These are phyloP conservation scores for Starmerella bombi DNA, from an alignment of 805 yeast genomes.

Conservation along the genomic window DNA sequence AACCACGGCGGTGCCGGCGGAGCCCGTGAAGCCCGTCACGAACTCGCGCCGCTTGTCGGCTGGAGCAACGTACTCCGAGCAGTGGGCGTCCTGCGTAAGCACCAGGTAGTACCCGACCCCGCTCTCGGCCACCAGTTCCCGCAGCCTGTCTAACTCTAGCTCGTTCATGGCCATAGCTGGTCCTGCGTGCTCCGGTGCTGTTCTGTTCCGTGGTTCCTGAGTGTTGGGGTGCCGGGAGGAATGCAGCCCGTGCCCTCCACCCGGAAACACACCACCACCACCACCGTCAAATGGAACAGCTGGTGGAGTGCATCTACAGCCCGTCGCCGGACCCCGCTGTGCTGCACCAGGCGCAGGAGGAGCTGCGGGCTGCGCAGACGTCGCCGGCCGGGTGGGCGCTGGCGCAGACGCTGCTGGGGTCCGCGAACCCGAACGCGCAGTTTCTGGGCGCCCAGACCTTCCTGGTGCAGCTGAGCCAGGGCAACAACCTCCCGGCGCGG, in stretches of 20 bases:
- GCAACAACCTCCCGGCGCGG: constrained; percentile 4
- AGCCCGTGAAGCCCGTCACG: constrained; percentile 78
- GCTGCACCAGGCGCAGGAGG: constrained; percentile 32
- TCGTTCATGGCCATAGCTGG: neutral
- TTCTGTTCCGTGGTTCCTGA: too few relatives aligned
- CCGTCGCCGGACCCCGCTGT: constrained; percentile 11
- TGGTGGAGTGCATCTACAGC: constrained; percentile 15
- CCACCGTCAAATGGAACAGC: constrained; percentile 5
- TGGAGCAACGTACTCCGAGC: constrained; percentile 72
- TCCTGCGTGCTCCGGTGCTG: too few relatives aligned
- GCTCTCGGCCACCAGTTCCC: constrained; percentile 39
- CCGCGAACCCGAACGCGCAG: constrained; percentile 29
- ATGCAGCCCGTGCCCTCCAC: neutral
- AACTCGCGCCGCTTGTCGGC: constrained; percentile 74
- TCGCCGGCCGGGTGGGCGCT: constrained; percentile 42
- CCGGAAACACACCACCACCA: neutral
- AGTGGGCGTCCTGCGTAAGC: constrained; percentile 88
- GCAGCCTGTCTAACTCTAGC: constrained; percentile 8
- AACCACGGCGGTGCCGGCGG: constrained; percentile 85
- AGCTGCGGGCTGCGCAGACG: constrained; percentile 47
- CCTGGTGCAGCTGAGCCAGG: constrained; percentile 34
- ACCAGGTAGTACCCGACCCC: constrained; percentile 62
- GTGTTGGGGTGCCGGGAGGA: too few relatives aligned
- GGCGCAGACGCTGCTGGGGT: constrained; percentile 40
- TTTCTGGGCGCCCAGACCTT: constrained; percentile 76